Percentiles rank a stretch among this genome's conserved stretches.
Evolutionary conservation across 2,329 filamentous ascomycete species (phyloP).

Genomic region (Plectosphaerella plurivora): DNA sequence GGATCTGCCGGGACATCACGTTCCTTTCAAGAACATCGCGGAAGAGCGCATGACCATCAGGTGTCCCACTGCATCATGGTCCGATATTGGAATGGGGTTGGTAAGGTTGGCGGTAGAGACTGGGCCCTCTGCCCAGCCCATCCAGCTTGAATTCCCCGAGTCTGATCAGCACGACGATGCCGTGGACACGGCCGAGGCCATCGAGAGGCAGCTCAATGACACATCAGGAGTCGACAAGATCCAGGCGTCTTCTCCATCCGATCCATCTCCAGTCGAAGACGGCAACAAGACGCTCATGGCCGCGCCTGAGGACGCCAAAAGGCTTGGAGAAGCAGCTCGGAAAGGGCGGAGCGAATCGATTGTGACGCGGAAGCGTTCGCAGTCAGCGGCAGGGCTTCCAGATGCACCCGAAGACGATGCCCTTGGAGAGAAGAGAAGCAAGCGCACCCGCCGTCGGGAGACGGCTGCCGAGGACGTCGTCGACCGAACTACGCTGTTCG

Average conservation of each 20-base stretch:
- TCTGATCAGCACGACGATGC: slow-evolving; percentile 29
- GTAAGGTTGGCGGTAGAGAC: slow-evolving; percentile 26
- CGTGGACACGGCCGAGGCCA: slow-evolving; percentile 25
- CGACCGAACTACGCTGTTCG: slow-evolving; percentile 47
- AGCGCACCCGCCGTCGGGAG: slow-evolving; percentile 59
- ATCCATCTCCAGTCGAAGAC: slow-evolving; percentile 2
- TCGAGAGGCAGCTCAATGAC: background rate
- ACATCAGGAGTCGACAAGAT: background rate
- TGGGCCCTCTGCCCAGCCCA: slow-evolving; percentile 27
- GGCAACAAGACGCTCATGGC: background rate
- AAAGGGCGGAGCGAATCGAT: slow-evolving; percentile 33
- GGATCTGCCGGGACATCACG: slow-evolving; percentile 20
- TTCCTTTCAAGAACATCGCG: slow-evolving; percentile 6
- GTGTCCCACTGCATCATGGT: slow-evolving; percentile 32
- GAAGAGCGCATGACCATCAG: slow-evolving; percentile 19
- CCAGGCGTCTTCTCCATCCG: background rate
- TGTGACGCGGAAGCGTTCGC: slow-evolving; percentile 54
- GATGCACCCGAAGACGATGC: slow-evolving; percentile 55
- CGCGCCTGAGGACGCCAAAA: slow-evolving; percentile 11
- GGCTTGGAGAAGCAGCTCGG: slow-evolving; percentile 20
- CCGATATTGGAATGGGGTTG: slow-evolving; percentile 35
- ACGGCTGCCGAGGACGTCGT: slow-evolving; percentile 42
- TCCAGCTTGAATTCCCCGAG: slow-evolving; percentile 31
- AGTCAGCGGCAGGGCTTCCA: slow-evolving; percentile 55
- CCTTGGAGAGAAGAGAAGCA: slow-evolving; percentile 57